These are phyloP conservation scores for Fusarium brevicatenulatum DNA, from an alignment of 2,329 filamentous ascomycete genomes.

Conservation along the genomic window DNA sequence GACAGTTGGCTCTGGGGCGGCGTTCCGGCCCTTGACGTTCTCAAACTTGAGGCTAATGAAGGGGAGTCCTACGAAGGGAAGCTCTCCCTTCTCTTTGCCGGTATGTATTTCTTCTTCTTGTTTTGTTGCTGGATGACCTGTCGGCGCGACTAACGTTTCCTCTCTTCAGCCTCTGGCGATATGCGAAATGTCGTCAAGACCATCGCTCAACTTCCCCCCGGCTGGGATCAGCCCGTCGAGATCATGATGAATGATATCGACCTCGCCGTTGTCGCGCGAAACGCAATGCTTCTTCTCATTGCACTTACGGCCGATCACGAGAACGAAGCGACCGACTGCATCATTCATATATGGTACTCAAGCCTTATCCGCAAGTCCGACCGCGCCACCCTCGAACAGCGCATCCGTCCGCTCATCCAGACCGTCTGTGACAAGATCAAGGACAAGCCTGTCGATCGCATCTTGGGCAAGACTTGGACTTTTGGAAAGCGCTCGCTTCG, in stretches of 20 bases:
- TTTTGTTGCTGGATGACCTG: too few relatives aligned
- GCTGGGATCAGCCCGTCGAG: neutral
- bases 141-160: too few relatives aligned
- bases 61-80: neutral
- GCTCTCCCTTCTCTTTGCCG: neutral
- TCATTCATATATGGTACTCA: neutral
- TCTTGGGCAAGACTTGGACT: too few relatives aligned
- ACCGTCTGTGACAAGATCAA: neutral
- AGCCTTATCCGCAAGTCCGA: neutral
- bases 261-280: rapidly evolving
- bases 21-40: neutral
- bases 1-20: too few relatives aligned
- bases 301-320: rapidly evolving
- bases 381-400: rapidly evolving
- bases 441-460: too few relatives aligned
- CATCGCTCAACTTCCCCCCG: neutral
- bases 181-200: neutral
- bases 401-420: neutral
- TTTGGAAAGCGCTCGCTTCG: too few relatives aligned
- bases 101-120: neutral
- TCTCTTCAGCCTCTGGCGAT: neutral
- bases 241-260: neutral
- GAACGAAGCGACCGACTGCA: rapidly evolving
- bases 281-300: neutral
- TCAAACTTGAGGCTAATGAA: neutral